Base-by-base conservation (phyloP, 225 moss, liverwort and hornwort species). In the Bryoerythrophyllum caledonicum region DNA sequence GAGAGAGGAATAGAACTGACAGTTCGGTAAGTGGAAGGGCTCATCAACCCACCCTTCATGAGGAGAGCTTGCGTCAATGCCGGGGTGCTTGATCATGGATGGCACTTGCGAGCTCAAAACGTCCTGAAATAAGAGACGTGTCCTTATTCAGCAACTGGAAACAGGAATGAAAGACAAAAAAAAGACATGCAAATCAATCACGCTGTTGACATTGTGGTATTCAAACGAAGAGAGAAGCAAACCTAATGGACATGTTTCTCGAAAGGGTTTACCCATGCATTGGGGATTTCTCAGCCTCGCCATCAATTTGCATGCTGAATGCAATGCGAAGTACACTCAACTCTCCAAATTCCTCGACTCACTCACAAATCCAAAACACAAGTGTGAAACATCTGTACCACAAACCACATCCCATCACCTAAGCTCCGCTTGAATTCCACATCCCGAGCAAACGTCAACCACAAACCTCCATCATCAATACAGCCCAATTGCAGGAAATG, bases 31-130 rank as follows among this genome's bases (percentile, higher is more conserved):
- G 67, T 70, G 5, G 32, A 3, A 77, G 81, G 68, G 61, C 68
- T 81, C 62, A 65, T 73, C 81, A 79, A 76, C 65, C 81, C 81
- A 60, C 79, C 79, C 87, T 76, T 84, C 87, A 87, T 87, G 62
- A 76, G 60, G 30, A 77, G 61, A 75, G 63, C 65, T 64, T 7
- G 60, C 62, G 57, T 61, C 37, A 70, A 24, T 73, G 63, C 53
- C 7, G 41, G 30, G 52, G 65, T 52, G 73, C 62, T 63, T 66
- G 72, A 57, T 62, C 71, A 40, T 70, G 60, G 49, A 76, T 52
- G 72, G 16, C 61, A 13, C 4, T 52, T 20, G 19, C 27, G 52
- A 53, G 38, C 63, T 26, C 70, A 57, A 49, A 34, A 60, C 4
- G 16, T n/a, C 66, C 76, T 76, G 76, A 52, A 66, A 76, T 25